These are phyloP conservation scores for Malbranchea zuffiana DNA, from an alignment of 2,329 filamentous ascomycete species.

Conservation along the genomic window DNA sequence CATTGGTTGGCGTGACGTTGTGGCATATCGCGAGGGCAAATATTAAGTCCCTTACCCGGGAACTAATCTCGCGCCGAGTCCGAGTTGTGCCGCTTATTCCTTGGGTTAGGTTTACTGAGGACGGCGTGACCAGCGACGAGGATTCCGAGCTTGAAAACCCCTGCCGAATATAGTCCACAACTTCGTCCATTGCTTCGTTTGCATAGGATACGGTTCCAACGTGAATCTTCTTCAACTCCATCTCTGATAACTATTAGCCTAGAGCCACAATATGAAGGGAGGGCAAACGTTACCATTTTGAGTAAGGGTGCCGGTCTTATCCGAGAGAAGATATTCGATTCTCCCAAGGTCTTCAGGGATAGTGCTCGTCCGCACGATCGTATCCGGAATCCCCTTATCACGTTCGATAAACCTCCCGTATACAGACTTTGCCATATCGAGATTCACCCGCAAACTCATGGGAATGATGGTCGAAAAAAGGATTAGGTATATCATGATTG, in stretches of 20 bases:
- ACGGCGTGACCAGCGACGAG: slow-evolving; percentile 59
- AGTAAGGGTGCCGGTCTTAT: slow-evolving; percentile 96
- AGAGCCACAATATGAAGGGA: slow-evolving; percentile 7
- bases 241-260: slow-evolving; percentile 44
- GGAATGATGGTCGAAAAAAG: slow-evolving; percentile 99
- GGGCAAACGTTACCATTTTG: slow-evolving; percentile 54
- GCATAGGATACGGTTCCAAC: slow-evolving; percentile 97
- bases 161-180: slow-evolving; percentile 72
- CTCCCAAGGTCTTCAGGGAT: slow-evolving; percentile 93
- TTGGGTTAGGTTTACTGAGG: slow-evolving; percentile 55
- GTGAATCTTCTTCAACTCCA: slow-evolving; percentile 98
- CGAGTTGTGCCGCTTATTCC: slow-evolving; percentile 55
- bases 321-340: slow-evolving; percentile 90
- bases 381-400: slow-evolving; percentile 79
- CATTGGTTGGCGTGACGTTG: slow-evolving; percentile 86
- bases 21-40: slow-evolving; percentile 87
- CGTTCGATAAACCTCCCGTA: slow-evolving; percentile 93
- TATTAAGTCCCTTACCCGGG: slow-evolving; percentile 84
- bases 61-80: slow-evolving; percentile 84
- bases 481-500: slow-evolving; percentile 95
- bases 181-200: slow-evolving; percentile 98
- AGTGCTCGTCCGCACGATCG: slow-evolving; percentile 89
- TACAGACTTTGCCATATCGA: slow-evolving; percentile 93
- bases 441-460: slow-evolving; percentile 88
- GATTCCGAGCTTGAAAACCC: slow-evolving; percentile 55